Evolutionary conservation across 345 rosid species (phyloP).

Genomic region (Linum usitatissimum): DNA sequence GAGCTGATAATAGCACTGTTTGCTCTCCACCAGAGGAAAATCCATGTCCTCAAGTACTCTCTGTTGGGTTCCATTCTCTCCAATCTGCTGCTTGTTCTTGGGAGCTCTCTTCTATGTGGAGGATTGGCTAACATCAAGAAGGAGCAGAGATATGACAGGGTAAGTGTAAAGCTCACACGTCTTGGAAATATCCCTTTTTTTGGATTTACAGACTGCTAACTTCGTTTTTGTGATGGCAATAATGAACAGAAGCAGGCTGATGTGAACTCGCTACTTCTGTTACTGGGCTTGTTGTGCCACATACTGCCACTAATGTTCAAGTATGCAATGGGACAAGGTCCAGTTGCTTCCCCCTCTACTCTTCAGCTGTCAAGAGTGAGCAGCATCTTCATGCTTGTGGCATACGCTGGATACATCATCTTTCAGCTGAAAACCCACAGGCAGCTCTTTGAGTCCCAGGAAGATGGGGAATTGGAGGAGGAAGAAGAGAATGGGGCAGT

Average conservation of each 20-base stretch:
- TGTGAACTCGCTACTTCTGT: constrained; percentile 59
- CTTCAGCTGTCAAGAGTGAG: constrained; percentile 69
- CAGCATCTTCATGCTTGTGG: constrained; percentile 72
- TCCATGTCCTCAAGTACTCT: constrained; percentile 64
- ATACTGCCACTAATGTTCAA: constrained; percentile 55
- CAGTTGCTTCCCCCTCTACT: constrained; percentile 17
- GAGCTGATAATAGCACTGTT: constrained; percentile 86
- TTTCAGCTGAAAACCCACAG: constrained; percentile 81
- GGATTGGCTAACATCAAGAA: constrained; percentile 66
- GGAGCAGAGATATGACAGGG: constrained; percentile 72
- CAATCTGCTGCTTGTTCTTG: constrained; percentile 83
- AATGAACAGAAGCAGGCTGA: constrained; percentile 69
- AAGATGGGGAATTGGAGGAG: constrained; percentile 21
- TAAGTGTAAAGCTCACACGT: constrained; percentile 16
- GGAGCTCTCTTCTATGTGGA: constrained; percentile 72
- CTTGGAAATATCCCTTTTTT: neutral
- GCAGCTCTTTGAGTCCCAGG: constrained; percentile 44
- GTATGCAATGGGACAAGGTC: constrained; percentile 27
- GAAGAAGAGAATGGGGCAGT: constrained; percentile 57
- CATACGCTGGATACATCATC: constrained; percentile 63
- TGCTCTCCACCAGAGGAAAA: constrained; percentile 61
- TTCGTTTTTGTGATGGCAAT: neutral
- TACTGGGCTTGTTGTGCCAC: constrained; percentile 73
- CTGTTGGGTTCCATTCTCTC: constrained; percentile 84
- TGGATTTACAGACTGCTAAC: neutral